Percentiles rank a stretch among this genome's conserved stretches.
These are phyloP conservation scores for Linum tenue DNA, from an alignment of 345 rosid genomes.

Conservation along the genomic window DNA sequence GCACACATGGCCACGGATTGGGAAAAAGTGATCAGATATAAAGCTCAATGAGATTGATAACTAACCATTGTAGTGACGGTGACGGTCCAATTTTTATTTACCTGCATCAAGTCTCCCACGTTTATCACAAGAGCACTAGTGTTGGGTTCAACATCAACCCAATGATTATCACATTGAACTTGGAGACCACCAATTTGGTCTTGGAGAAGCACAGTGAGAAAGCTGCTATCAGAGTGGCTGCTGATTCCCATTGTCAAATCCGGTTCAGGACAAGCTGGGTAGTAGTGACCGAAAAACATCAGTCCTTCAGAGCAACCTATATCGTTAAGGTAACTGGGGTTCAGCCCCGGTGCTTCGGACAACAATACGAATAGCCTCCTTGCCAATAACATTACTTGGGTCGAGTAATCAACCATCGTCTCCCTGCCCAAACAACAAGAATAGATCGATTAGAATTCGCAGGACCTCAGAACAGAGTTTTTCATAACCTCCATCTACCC, in stretches of 20 bases:
- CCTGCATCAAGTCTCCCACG: slow-evolving; percentile 13
- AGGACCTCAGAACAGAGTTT: too few species aligned
- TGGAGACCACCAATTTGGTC: slow-evolving; percentile 14
- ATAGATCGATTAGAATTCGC: too few species aligned
- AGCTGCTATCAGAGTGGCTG: too few species aligned
- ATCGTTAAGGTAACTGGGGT: background rate
- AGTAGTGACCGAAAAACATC: slow-evolving; percentile 10
- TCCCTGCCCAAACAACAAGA: slow-evolving; percentile 4
- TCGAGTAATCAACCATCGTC: background rate
- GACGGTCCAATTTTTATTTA: background rate
- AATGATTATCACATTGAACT: slow-evolving; percentile 9
- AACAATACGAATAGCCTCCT: background rate
- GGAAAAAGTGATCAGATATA: too few species aligned
- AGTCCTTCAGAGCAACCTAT: slow-evolving; percentile 19
- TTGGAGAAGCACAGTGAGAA: too few species aligned
- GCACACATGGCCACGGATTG: background rate
- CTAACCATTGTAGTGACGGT: slow-evolving; percentile 1
- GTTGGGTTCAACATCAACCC: slow-evolving; percentile 11
- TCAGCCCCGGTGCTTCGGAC: slow-evolving; percentile 14
- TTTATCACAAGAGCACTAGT: slow-evolving; percentile 11
- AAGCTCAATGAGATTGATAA: slow-evolving; percentile 8
- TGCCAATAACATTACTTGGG: background rate
- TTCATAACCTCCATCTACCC: too few species aligned
- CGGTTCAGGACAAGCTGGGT: background rate
- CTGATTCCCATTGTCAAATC: too few species aligned